These are phyloP conservation scores for Boletus sensibilis DNA, from an alignment of 768 basidiomycete species.

Conservation along the genomic window DNA sequence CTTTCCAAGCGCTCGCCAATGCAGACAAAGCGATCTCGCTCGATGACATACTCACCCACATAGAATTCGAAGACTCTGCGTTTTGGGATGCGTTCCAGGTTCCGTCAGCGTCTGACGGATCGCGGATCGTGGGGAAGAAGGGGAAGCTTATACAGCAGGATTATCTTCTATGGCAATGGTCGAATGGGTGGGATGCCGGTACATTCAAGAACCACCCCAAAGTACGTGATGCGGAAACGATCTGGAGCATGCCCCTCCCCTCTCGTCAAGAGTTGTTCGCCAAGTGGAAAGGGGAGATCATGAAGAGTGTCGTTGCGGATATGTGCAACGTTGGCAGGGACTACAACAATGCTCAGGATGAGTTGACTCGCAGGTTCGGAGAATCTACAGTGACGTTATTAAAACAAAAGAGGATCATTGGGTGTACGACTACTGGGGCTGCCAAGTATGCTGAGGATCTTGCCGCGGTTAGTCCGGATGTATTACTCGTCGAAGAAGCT, in stretches of 20 bases:
- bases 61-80: constrained; percentile 51
- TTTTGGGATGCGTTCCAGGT: constrained; percentile 48
- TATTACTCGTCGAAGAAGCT: constrained; percentile 70
- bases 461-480: constrained; percentile 44
- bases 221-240: constrained; percentile 20
- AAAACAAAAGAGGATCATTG: constrained; percentile 55
- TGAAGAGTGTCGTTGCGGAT: constrained; percentile 34
- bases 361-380: constrained; percentile 37
- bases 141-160: constrained; percentile 35
- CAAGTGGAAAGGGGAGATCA: constrained; percentile 40
- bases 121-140: constrained; percentile 40
- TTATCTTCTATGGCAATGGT: constrained; percentile 53
- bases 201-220: constrained; percentile 31
- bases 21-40: constrained; percentile 13
- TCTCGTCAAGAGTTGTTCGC: constrained; percentile 28
- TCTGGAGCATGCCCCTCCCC: constrained; percentile 40
- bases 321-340: constrained; percentile 35
- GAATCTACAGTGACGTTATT: constrained; percentile 39
- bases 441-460: constrained; percentile 58
- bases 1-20: constrained; percentile 32
- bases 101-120: constrained; percentile 44
- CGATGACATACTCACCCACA: constrained; percentile 40
- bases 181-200: constrained; percentile 43
- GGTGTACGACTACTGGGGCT: constrained; percentile 69
- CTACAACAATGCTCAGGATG: constrained; percentile 43